Percentiles rank a stretch among this genome's conserved stretches.
phyloP scores from a whole-genome alignment of 2,329 filamentous ascomycete species.

The Aspergillus sp. region DNA sequence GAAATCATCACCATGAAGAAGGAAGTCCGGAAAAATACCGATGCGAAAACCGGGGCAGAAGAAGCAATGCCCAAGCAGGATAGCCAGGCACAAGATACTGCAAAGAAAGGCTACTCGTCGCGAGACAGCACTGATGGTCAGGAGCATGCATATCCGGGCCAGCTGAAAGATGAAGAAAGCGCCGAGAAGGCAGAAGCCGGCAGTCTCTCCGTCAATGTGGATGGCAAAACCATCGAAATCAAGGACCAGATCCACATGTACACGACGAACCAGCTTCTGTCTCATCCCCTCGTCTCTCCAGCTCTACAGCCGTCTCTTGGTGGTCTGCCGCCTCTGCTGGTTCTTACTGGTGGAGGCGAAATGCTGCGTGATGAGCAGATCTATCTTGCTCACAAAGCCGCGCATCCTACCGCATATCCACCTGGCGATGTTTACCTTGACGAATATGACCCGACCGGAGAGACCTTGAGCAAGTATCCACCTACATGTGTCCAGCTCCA shows the following conservation, averaged over 20 bases:
- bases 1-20: constrained; percentile 51
- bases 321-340: constrained; percentile 77
- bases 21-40: constrained; percentile 40
- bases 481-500: constrained; percentile 91
- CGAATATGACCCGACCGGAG: constrained; percentile 51
- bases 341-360: constrained; percentile 83
- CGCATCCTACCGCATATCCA: constrained; percentile 70
- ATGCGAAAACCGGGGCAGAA: constrained; percentile 17
- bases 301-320: constrained; percentile 81
- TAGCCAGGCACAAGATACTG: constrained; percentile 22
- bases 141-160: constrained; percentile 16
- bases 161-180: constrained; percentile 13
- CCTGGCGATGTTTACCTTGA: constrained; percentile 59
- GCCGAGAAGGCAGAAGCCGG: constrained; percentile 18
- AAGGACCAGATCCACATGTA: constrained; percentile 91
- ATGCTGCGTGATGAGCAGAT: constrained; percentile 90
- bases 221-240: constrained; percentile 63
- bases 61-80: constrained; percentile 12
- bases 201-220: constrained; percentile 60
- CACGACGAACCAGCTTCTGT: constrained; percentile 74
- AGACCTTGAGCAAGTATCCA: constrained; percentile 57
- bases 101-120: constrained; percentile 24
- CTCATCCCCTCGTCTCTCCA: constrained; percentile 85
- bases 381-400: constrained; percentile 89
- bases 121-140: constrained; percentile 9